These are phyloP conservation scores for Backusella tarrabulga DNA, from an alignment of 192 early-diverging fungal species.

Conservation along the genomic window DNA sequence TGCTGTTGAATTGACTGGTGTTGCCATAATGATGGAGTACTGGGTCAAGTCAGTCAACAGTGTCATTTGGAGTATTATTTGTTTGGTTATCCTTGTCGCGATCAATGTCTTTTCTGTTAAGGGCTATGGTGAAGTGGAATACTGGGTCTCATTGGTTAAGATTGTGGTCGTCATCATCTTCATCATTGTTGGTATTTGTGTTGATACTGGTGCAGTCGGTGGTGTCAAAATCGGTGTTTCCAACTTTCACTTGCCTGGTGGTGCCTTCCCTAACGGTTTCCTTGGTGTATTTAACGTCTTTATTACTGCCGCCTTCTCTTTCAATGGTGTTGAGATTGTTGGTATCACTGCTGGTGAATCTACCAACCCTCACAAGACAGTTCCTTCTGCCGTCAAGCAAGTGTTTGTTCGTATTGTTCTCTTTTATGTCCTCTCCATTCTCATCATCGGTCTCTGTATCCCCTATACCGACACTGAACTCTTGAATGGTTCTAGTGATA, in stretches of 20 bases:
- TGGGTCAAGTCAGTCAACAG: constrained; percentile 27
- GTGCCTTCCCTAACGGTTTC: constrained; percentile 60
- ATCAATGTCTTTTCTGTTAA: constrained; percentile 66
- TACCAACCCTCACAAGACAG: constrained; percentile 76
- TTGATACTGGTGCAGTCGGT: constrained; percentile 63
- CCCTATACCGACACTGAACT: constrained; percentile 62
- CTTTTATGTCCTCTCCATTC: constrained; percentile 80
- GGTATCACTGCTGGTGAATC: constrained; percentile 88
- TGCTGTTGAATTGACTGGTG: constrained; percentile 71
- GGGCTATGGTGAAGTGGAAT: constrained; percentile 83
- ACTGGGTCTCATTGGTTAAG: constrained; percentile 82
- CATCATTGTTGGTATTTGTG: constrained; percentile 73
- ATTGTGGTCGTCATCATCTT: constrained; percentile 80
- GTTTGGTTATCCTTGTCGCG: constrained; percentile 55
- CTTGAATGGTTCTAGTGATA: constrained; percentile 48
- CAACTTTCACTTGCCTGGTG: constrained; percentile 62
- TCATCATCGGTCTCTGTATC: constrained; percentile 82
- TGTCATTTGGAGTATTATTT: constrained; percentile 36
- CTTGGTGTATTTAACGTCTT: constrained; percentile 66
- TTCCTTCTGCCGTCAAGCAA: constrained; percentile 64
- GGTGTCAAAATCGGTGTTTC: constrained; percentile 54
- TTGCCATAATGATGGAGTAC: constrained; percentile 70
- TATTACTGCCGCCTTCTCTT: constrained; percentile 76
- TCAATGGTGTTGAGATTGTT: constrained; percentile 83
- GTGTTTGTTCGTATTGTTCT: constrained; percentile 80